A percentile compares a stretch with the other conserved stretches of the same genome.
phyloP scores from a whole-genome alignment of 495 filamentous ascomycete species.

The Penicillium chermesinum region DNA sequence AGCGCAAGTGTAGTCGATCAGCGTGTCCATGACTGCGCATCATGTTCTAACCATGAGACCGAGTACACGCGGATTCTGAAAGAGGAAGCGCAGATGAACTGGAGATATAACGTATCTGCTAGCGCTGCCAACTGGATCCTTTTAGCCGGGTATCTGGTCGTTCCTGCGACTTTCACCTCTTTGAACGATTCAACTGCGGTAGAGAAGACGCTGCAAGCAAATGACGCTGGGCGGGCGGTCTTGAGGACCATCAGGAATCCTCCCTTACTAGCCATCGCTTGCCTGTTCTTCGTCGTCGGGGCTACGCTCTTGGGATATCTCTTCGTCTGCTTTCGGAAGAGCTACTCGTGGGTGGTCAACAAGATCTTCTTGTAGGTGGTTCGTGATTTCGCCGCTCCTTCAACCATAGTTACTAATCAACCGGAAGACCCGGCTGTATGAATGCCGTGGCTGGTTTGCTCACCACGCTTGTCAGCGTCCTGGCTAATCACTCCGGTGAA shows the following conservation, averaged over 20 bases:
- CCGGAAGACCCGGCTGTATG: background rate
- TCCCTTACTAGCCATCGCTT: slow-evolving; percentile 20
- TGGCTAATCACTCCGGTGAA: background rate
- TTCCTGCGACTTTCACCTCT: slow-evolving; percentile 34
- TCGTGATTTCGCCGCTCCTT: background rate
- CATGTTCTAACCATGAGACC: background rate
- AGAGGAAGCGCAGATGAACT: slow-evolving; percentile 7
- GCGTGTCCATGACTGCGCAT: background rate
- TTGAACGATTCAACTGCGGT: slow-evolving; percentile 20
- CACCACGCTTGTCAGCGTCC: background rate
- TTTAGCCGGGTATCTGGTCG: slow-evolving; percentile 31
- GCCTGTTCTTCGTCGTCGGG: slow-evolving; percentile 16
- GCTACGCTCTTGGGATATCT: slow-evolving; percentile 9
- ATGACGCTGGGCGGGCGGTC: slow-evolving; percentile 7
- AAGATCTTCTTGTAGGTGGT: background rate
- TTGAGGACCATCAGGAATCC: slow-evolving; percentile 21
- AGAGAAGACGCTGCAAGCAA: slow-evolving; percentile 6
- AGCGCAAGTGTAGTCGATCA: background rate
- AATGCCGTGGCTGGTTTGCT: background rate
- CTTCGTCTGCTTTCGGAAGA: slow-evolving; percentile 12
- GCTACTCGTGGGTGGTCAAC: slow-evolving; percentile 25
- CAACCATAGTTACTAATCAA: background rate
- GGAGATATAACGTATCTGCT: slow-evolving; percentile 11
- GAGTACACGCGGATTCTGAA: background rate
- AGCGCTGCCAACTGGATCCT: slow-evolving; percentile 24